Conservation (phyloP, 2,329 filamentous ascomycete genomes). For the Ophiostoma sp. region DNA sequence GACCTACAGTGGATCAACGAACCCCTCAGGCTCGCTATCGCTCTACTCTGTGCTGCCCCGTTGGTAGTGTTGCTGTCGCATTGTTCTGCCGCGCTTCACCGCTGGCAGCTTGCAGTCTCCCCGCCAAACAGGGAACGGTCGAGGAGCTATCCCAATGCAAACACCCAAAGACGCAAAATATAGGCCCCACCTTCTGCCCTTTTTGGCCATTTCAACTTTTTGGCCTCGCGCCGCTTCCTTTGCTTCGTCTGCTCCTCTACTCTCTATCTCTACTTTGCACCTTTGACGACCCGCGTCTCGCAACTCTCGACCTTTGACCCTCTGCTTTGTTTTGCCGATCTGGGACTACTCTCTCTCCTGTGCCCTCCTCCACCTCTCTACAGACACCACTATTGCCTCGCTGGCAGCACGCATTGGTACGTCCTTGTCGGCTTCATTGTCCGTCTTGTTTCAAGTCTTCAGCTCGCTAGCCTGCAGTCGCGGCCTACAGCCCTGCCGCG, state of each 20-base stretch:
- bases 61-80: not conserved
- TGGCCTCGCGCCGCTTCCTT: not conserved
- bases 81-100: constrained; percentile 15
- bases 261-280: not conserved
- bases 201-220: constrained; percentile 2
- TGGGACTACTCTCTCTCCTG: not conserved
- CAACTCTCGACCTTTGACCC: not conserved
- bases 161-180: not conserved
- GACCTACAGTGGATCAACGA: not conserved
- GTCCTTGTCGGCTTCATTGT: not conserved
- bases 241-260: not conserved
- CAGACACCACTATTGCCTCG: not conserved
- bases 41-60: not conserved
- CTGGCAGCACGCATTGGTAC: not conserved
- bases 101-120: not conserved
- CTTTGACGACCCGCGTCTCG: not conserved
- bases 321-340: not conserved
- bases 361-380: not conserved
- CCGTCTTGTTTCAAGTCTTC: not conserved
- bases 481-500: no score
- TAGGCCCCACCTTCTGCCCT: constrained; percentile 6
- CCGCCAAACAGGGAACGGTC: not conserved
- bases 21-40: constrained; percentile 8
- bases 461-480: not conserved
- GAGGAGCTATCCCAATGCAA: constrained; percentile 11